These are phyloP conservation scores for Trypanosoma rangeli DNA, from an alignment of 208 protist species.

Conservation along the genomic window DNA sequence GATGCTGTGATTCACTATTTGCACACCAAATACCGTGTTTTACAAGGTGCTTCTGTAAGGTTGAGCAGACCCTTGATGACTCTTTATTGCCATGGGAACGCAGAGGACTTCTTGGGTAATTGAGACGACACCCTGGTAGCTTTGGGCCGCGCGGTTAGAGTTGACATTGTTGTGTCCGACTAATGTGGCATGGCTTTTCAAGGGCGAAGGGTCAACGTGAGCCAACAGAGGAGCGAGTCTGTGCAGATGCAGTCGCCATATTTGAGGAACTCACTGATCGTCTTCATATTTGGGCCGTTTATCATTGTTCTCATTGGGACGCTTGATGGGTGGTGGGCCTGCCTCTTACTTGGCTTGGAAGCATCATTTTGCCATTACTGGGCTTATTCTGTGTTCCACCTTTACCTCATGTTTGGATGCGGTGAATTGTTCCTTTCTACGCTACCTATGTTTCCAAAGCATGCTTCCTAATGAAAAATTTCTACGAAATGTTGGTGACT, in stretches of 20 bases:
- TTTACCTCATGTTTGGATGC: conserved; percentile 75
- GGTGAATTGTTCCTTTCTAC: conserved; percentile 28
- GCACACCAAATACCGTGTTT: conserved; percentile 9
- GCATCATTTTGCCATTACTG: conserved; percentile 57
- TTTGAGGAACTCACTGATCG: conserved; percentile 44
- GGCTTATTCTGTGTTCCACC: conserved; percentile 65
- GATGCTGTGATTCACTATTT: conserved; percentile 20
- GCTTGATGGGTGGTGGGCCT: conserved; percentile 76
- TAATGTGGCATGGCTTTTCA: conserved; percentile 80
- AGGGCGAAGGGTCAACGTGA: conserved; percentile 16
- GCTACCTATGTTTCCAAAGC: conserved; percentile 36
- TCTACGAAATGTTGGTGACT: conserved; percentile 41
- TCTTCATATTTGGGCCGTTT: conserved; percentile 40
- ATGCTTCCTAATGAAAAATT: conserved; percentile 60
- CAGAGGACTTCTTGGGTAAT: conserved; percentile 59
- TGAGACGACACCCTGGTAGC: conserved; percentile 34
- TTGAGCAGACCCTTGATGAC: conserved; percentile 32
- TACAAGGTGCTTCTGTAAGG: not conserved
- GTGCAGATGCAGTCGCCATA: conserved; percentile 68
- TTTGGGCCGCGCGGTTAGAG: conserved; percentile 26
- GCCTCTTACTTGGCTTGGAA: conserved; percentile 72
- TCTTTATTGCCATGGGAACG: conserved; percentile 81
- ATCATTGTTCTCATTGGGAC: conserved; percentile 69
- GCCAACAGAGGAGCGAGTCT: conserved; percentile 50
- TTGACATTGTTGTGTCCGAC: conserved; percentile 66